phyloP scores from a whole-genome alignment of 305 asterid species.

The Rubia peregrina region DNA sequence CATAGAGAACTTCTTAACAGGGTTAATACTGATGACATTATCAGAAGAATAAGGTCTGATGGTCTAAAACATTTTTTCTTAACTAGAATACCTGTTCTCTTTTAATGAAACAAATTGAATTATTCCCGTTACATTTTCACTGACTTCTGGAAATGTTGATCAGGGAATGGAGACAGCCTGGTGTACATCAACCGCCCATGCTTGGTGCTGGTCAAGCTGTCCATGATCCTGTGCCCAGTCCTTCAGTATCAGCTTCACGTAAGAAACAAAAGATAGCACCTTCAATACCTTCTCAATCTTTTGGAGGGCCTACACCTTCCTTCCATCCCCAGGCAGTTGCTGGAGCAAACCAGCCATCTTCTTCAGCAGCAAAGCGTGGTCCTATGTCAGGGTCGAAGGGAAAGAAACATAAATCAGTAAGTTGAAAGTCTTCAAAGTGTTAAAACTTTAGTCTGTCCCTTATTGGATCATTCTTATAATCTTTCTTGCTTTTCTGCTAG shows the following conservation, averaged over 20 bases:
- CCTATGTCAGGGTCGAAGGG: conserved; percentile 48
- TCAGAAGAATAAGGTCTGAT: conserved; percentile 71
- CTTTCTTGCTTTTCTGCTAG: conserved; percentile 14
- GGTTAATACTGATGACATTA: conserved; percentile 68
- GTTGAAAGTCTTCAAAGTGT: conserved; percentile 5
- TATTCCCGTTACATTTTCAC: conserved; percentile 2
- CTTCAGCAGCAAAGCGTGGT: conserved; percentile 64
- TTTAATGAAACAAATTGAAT: not conserved
- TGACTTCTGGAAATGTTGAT: conserved; percentile 14
- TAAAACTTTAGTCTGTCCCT: not conserved
- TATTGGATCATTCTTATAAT: not conserved
- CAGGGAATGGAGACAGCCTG: conserved; percentile 84
- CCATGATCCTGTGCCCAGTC: conserved; percentile 67
- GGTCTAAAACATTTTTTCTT: not conserved
- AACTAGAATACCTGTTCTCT: not conserved
- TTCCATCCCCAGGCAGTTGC: conserved; percentile 52
- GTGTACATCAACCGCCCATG: conserved; percentile 54
- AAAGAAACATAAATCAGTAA: conserved; percentile 48
- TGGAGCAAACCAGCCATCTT: conserved; percentile 58
- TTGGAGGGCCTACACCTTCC: conserved; percentile 71
- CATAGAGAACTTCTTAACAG: conserved; percentile 68
- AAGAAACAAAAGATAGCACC: conserved; percentile 65
- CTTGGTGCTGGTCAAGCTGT: conserved; percentile 54
- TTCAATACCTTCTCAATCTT: conserved; percentile 55
- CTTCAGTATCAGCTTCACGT: conserved; percentile 78